A percentile compares a stretch with the other conserved stretches of the same genome.
These are phyloP conservation scores for Lentithecium fluviatile DNA, from an alignment of 495 filamentous ascomycete genomes.

Conservation along the genomic window DNA sequence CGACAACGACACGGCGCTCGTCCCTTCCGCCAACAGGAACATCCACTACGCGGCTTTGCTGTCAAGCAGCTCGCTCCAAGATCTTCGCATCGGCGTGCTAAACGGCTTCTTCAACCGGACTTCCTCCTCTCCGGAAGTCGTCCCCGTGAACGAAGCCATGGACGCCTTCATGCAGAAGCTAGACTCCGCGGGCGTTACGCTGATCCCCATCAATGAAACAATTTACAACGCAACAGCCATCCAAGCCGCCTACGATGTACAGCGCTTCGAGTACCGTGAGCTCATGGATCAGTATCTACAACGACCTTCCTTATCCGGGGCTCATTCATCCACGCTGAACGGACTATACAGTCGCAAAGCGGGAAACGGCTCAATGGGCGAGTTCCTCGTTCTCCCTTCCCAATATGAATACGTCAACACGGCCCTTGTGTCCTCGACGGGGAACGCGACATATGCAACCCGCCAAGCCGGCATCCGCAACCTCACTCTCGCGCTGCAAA, in stretches of 20 bases:
- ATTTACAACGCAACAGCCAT: constrained; percentile 55
- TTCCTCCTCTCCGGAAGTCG: constrained; percentile 47
- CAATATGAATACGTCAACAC: constrained; percentile 55
- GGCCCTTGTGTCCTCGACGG: constrained; percentile 50
- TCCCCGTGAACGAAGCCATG: constrained; percentile 53
- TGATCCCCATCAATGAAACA: constrained; percentile 51
- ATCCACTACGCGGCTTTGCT: constrained; percentile 48
- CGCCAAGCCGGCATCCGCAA: constrained; percentile 48
- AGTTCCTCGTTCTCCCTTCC: constrained; percentile 57
- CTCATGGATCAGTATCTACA: constrained; percentile 52
- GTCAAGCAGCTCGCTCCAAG: constrained; percentile 43
- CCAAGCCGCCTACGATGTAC: constrained; percentile 51
- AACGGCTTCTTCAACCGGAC: constrained; percentile 52
- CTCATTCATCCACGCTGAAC: constrained; percentile 44
- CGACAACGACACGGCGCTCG: constrained; percentile 48
- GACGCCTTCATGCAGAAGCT: constrained; percentile 39
- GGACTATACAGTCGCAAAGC: constrained; percentile 44
- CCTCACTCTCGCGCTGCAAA: constrained; percentile 49
- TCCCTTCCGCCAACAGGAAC: constrained; percentile 39
- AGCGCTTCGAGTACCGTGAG: constrained; percentile 58
- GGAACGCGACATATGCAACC: constrained; percentile 47
- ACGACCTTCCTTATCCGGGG: constrained; percentile 36
- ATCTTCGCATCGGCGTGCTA: constrained; percentile 49
- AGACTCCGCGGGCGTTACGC: constrained; percentile 41
- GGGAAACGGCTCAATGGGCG: constrained; percentile 28